These are phyloP conservation scores for Tetragonia tetragonoides DNA, from an alignment of 148 eudicot genomes.

Conservation along the genomic window DNA sequence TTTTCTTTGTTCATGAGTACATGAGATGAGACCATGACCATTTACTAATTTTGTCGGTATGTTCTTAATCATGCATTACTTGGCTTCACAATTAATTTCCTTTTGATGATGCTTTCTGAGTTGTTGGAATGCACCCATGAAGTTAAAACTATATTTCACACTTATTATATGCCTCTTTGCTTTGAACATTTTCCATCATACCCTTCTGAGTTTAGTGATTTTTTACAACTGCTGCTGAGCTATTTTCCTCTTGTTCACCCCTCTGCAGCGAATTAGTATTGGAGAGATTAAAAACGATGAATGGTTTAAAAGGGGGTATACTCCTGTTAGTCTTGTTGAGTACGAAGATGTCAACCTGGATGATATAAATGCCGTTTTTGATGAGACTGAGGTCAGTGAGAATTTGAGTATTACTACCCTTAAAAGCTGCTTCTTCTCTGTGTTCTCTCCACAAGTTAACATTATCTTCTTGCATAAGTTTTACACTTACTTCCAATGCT, in stretches of 20 bases:
- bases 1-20: neutral
- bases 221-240: conserved; percentile 5
- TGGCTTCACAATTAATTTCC: no score
- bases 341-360: conserved; percentile 92
- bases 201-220: neutral
- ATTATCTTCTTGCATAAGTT: neutral
- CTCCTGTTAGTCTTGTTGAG: conserved; percentile 68
- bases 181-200: neutral
- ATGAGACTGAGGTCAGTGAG: conserved; percentile 75
- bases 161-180: neutral
- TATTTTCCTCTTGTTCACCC: neutral
- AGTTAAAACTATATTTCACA: neutral
- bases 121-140: neutral
- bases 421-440: neutral
- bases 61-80: neutral
- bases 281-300: conserved; percentile 85
- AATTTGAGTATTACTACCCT: neutral
- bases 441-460: neutral
- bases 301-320: conserved; percentile 80
- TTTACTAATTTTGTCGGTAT: neutral
- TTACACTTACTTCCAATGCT: neutral
- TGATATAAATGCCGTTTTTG: conserved; percentile 91
- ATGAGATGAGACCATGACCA: no score
- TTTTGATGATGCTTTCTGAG: no score
- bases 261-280: conserved; percentile 72